Percentiles rank a stretch among this genome's conserved stretches.
phyloP scores from a whole-genome alignment of 257 asterid species.

The Gardenia jasminoides region DNA sequence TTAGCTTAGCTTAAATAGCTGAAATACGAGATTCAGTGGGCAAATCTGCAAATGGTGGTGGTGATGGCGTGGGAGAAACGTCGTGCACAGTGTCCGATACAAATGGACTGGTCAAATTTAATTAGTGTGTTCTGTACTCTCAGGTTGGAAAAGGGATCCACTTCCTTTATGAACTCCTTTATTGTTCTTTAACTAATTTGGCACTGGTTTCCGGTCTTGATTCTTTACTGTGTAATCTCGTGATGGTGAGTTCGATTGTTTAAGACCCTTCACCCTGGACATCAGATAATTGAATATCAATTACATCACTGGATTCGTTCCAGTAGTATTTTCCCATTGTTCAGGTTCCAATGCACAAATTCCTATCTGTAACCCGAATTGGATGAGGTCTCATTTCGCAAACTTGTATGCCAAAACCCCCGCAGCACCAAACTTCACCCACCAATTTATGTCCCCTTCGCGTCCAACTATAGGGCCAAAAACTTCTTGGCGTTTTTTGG shows the following conservation, averaged over 20 bases:
- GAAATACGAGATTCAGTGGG: not conserved
- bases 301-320: too few relatives aligned
- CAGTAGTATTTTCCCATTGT: not conserved
- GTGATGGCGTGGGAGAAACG: slow-evolving; percentile 39
- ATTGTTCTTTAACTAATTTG: not conserved
- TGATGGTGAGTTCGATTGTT: too few relatives aligned
- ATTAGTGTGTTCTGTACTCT: not conserved
- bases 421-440: not conserved
- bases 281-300: too few relatives aligned
- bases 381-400: not conserved
- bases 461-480: not conserved
- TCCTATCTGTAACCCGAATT: not conserved
- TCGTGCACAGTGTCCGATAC: slow-evolving; percentile 25
- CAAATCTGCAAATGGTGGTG: too few relatives aligned
- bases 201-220: not conserved
- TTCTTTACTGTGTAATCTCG: not conserved
- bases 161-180: not conserved
- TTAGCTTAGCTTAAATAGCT: not conserved
- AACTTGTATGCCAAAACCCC: not conserved
- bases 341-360: not conserved
- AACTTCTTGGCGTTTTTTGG: not conserved
- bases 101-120: slow-evolving; percentile 22
- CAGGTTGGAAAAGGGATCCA: not conserved
- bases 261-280: too few relatives aligned
- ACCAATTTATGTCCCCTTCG: not conserved